Percentiles rank a stretch among this genome's conserved stretches.
Evolutionary conservation across 805 yeast species (phyloP).

Genomic region (Komagataella ulmi): DNA sequence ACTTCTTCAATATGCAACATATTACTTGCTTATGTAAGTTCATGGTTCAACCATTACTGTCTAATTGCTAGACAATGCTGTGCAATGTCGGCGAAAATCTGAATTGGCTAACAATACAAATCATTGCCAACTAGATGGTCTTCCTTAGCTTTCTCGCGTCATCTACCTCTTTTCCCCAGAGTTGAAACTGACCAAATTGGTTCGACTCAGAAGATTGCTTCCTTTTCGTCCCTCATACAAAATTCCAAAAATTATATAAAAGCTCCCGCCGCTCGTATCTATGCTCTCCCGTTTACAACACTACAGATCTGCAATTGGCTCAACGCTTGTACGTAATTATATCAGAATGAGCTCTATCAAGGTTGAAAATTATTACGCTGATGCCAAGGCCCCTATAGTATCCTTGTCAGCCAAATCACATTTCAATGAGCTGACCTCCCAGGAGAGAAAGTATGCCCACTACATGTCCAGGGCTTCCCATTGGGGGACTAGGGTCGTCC

Average conservation of each 20-base stretch:
- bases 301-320: not conserved
- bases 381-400: constrained; percentile 55
- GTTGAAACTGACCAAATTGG: not conserved
- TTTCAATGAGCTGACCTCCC: constrained; percentile 48
- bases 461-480: constrained; percentile 74
- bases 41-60: not conserved
- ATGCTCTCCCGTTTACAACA: not conserved
- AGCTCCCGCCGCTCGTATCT: not conserved
- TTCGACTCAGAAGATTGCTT: not conserved
- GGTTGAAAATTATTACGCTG: constrained; percentile 27
- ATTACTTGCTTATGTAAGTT: not conserved
- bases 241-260: not conserved
- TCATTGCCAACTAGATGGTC: not conserved
- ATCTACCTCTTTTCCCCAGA: not conserved
- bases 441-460: constrained; percentile 68
- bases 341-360: not conserved
- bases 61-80: not conserved
- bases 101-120: not conserved
- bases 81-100: not conserved
- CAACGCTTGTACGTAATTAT: not conserved
- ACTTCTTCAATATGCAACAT: too few relatives aligned
- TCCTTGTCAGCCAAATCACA: constrained; percentile 55
- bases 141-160: too few relatives aligned
- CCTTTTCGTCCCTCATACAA: not conserved
- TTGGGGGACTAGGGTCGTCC: constrained; percentile 67